Base-by-base conservation (phyloP, 2,329 filamentous ascomycete genomes). In the Scedosporium apiospermum region DNA sequence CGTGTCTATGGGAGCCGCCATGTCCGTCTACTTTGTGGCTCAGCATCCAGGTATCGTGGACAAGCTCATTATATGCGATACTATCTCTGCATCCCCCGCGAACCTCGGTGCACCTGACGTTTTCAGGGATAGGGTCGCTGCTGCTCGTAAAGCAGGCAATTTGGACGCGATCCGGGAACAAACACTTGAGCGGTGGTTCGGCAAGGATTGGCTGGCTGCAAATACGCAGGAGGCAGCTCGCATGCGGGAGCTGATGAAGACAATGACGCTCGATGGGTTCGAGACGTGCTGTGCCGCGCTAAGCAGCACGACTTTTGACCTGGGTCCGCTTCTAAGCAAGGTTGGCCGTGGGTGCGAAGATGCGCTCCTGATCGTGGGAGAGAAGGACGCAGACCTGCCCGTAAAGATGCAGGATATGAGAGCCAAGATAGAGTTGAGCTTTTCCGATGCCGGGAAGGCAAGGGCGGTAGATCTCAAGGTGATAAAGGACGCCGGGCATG, bases 1-100 rank as follows among this genome's bases (percentile, higher is more conserved):
- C 1, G 75, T 79, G 1, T 79, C 76, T 10, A 78, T 80, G 75
- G 77, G 78, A 23, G 78, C 74, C 6, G 71, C 75, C 0, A 74
- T 71, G 1, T 74, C 74, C 21, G 66, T 78, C 58, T 71, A 72
- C 63, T 79, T 78, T 65, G 70, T 70, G 1, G 69, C 70, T 4
- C 71, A 69, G 62, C 74, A 77, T 63, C 76, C 76, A 4, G 71
- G 71, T 41, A 58, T 77, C 3, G 69, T 78, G 9, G 61, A 70
- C 60, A 74, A 72, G 55, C 70, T 79, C 6, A 68, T 75, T 27
- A 68, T 76, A 34, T 77, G 74, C 67, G 75, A 77, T 64, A 77
- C 75, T 60, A 75, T 78, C 60, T 67, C 73, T 1, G 69, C 69
- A 16, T 77, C 75, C 0, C 76, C 77, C 1, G 64, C 67, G 62